Base-by-base conservation (phyloP, 345 rosid species). In the Populus simonii region DNA sequence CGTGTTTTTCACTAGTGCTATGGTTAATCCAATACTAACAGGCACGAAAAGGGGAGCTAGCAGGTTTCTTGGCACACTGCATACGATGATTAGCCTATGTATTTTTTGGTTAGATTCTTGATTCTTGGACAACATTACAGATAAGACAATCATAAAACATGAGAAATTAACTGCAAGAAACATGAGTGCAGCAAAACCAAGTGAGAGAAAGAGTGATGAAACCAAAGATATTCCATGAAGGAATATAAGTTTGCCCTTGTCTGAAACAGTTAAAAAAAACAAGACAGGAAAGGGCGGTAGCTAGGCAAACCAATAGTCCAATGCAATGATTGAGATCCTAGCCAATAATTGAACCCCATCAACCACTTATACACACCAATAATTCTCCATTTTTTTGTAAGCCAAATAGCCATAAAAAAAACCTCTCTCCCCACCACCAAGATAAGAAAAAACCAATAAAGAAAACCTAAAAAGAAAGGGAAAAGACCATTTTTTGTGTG, bases 291-390 rank as follows among this genome's bases (percentile, higher is more conserved):
- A 62, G 22, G 66, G 53, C 55, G 65, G 7, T 31, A 70, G 49
- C 55, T 13, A 61, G 81, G 75, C 51, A 67, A 76, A 61, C 69
- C 74, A 74, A 80, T 74, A 77, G 85, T 84, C 36, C 55, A 67
- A 17, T 78, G 67, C 84, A 87, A 87, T 87, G 81, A 87, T 87
- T 87, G 88, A 85, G 84, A 83, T 70, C 74, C 77, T 45, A 69
- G 72, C 81, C 87, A 87, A 84, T 85, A 82, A 87, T 87, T 87
- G 88, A 83, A 85, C 73, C 74, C 68, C 38, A 78, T 78, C 80
- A 79, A 51, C 78, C 68, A 62, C 82, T 71, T 81, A 71, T 38
- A 22, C 53, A 71, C 39, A 33, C 71, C 86, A 82, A 80, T 84
- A 79, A 76, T 84, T 87, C 81, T 76, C 66, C 72, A 39, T 74